Percentiles rank a stretch among this genome's conserved stretches.
phyloP scores from a whole-genome alignment of 495 filamentous ascomycete genomes.

The Hyphodiscus hymeniophilus region DNA sequence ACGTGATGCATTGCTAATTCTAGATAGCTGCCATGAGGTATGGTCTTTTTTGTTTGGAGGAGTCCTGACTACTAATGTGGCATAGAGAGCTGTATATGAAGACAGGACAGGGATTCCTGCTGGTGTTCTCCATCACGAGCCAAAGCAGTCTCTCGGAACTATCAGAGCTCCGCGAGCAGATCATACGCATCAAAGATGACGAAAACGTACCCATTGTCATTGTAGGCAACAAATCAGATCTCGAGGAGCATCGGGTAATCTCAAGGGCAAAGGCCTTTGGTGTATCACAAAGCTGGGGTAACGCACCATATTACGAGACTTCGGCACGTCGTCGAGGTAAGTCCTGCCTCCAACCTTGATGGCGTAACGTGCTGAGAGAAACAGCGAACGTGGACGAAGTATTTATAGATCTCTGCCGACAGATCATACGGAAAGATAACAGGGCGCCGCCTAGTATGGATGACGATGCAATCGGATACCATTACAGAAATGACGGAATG shows the following conservation, averaged over 20 bases:
- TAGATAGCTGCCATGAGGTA: slow-evolving; percentile 62
- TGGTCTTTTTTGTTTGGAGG: slow-evolving; percentile 13
- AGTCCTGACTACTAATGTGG: neutral
- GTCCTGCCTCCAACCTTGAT: slow-evolving; percentile 12
- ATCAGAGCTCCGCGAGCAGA: slow-evolving; percentile 83
- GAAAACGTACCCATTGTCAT: slow-evolving; percentile 88
- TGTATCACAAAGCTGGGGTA: slow-evolving; percentile 83
- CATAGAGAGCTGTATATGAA: slow-evolving; percentile 92
- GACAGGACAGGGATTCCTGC: slow-evolving; percentile 88
- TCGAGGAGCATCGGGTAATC: slow-evolving; percentile 85
- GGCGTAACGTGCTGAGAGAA: neutral
- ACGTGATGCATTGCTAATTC: slow-evolving; percentile 19
- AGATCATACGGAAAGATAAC: slow-evolving; percentile 68
- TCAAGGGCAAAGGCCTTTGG: slow-evolving; percentile 74
- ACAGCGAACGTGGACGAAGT: slow-evolving; percentile 90
- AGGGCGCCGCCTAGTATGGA: slow-evolving; percentile 22
- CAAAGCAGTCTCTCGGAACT: slow-evolving; percentile 80
- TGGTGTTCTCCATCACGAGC: slow-evolving; percentile 96
- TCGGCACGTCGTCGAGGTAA: slow-evolving; percentile 64
- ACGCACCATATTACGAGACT: slow-evolving; percentile 91
- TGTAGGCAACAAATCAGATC: slow-evolving; percentile 94
- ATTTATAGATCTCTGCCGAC: slow-evolving; percentile 85
- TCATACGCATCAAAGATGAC: slow-evolving; percentile 95
- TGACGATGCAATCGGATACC: slow-evolving; percentile 21
- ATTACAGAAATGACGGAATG: too few relatives aligned